These are phyloP conservation scores for Aspergillus phoenicis DNA, from an alignment of 2,329 filamentous ascomycete genomes.

Conservation along the genomic window DNA sequence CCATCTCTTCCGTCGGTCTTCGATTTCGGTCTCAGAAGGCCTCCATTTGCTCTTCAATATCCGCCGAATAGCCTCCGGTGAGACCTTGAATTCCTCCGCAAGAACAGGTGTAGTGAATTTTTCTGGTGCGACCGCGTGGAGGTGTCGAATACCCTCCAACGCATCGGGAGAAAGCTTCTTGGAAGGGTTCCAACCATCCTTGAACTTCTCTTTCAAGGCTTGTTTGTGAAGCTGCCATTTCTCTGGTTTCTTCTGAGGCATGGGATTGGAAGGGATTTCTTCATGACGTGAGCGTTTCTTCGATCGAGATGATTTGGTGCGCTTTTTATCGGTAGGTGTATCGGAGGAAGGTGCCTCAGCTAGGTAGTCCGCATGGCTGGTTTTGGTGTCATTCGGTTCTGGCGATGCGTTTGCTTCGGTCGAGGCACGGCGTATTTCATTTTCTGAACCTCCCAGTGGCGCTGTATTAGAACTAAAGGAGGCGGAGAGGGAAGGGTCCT, in stretches of 20 bases:
- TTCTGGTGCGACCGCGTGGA: slow-evolving; percentile 76
- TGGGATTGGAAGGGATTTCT: not conserved
- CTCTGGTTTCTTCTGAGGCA: slow-evolving; percentile 41
- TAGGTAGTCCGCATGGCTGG: not conserved
- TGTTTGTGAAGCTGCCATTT: slow-evolving; percentile 76
- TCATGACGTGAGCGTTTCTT: slow-evolving; percentile 11
- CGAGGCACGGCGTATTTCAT: not conserved
- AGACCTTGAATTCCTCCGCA: slow-evolving; percentile 79
- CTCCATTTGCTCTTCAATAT: slow-evolving; percentile 68
- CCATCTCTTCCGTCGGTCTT: slow-evolving; percentile 47
- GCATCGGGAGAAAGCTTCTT: slow-evolving; percentile 92
- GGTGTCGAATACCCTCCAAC: slow-evolving; percentile 80
- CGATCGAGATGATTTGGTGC: not conserved
- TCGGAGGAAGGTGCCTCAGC: not conserved
- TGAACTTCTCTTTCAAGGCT: slow-evolving; percentile 75
- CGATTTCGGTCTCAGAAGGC: slow-evolving; percentile 42
- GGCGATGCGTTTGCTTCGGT: not conserved
- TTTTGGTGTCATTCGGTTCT: not conserved
- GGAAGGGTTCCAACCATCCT: slow-evolving; percentile 74
- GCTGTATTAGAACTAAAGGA: not conserved
- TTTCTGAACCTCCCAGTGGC: not conserved
- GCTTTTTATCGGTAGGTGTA: not conserved
- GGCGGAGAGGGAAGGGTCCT: not conserved
- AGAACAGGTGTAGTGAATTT: slow-evolving; percentile 74
- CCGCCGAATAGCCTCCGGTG: slow-evolving; percentile 80